Base-by-base conservation (phyloP, 1,284 basidiomycete genomes). In the Ganoderma multipileum region DNA sequence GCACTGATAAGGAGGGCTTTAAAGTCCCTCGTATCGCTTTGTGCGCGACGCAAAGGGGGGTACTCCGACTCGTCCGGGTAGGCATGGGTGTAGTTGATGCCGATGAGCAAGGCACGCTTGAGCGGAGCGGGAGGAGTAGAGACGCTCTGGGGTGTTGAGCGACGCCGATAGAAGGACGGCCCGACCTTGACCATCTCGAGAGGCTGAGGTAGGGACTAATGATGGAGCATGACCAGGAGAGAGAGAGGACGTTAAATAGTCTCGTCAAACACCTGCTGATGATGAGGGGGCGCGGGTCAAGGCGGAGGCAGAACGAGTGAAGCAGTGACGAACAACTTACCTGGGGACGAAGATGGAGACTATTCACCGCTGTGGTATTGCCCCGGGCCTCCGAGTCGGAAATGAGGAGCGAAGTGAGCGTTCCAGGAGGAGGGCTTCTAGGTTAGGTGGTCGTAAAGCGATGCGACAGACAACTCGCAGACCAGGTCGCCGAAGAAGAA, bases 91-190 rank as follows among this genome's bases (percentile, higher is more conserved):
- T 68, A 66, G 41, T 65, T 61, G 62, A 68, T 66, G 5, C 70
- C 70, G 50, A 71, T 64, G 47, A 71, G 47, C 9, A 71, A 60
- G 23, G 70, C 70, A 28, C 33, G 61, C 50, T 71, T 71, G 41
- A 23, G 20, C 3, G 65, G 65, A 14, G 16, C 18, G 8, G 52
- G 50, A 3, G 52, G 50, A 3, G 38, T 18, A 7, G 36, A 20
- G n/a, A 12, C 30, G 30, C 42, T 61, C 52, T 67, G 36, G 26
- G 44, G 44, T 6, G 62, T 64, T 36, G 63, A 64, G 30, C 60
- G 60, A 44, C 60, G 63, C 16, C 54, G 63, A 18, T 30, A 28
- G 42, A 63, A 63, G 55, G 39, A 54, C 11, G 54, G 39, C 8
- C 63, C 63, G 16, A 68, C 65, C 67, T 68, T 68, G 28, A 63